Evolutionary conservation across 2,329 filamentous ascomycete genomes (phyloP).

Genomic region (Fusarium albidum): DNA sequence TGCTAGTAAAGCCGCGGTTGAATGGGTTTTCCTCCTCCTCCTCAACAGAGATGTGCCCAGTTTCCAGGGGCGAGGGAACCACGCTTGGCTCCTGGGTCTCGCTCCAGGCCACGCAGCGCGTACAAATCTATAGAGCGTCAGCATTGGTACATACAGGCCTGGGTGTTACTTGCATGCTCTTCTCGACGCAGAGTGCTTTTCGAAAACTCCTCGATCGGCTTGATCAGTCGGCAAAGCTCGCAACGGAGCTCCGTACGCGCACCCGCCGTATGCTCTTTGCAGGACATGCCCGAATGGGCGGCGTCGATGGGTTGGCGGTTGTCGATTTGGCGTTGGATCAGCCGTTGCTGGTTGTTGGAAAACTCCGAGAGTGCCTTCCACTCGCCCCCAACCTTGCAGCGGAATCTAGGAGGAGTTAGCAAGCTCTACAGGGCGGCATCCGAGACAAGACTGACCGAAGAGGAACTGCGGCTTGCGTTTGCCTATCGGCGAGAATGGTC

Average conservation of each 20-base stretch:
- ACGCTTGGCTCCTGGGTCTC: constrained; percentile 47
- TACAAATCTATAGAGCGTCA: constrained; percentile 43
- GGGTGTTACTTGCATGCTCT: constrained; percentile 40
- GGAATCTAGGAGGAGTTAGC: constrained; percentile 37
- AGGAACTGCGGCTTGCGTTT: constrained; percentile 1
- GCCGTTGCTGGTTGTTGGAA: constrained; percentile 44
- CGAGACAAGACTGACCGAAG: constrained; percentile 11
- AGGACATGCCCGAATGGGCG: constrained; percentile 48
- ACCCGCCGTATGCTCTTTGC: constrained; percentile 44
- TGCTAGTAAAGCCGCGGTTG: constrained; percentile 14
- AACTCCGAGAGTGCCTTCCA: constrained; percentile 45
- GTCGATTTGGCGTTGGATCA: constrained; percentile 32
- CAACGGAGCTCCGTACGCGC: constrained; percentile 41
- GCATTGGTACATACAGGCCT: neutral
- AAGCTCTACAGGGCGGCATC: neutral
- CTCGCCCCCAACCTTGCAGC: constrained; percentile 48
- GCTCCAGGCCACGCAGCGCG: constrained; percentile 46
- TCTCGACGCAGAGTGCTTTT: constrained; percentile 40
- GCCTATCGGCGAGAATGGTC: constrained; percentile 4
- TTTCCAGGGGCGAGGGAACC: constrained; percentile 41
- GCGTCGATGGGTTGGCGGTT: constrained; percentile 32
- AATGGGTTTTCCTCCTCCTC: constrained; percentile 33
- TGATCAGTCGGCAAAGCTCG: constrained; percentile 41
- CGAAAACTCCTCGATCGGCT: constrained; percentile 42
- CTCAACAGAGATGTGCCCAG: constrained; percentile 45